A percentile compares a stretch with the other conserved stretches of the same genome.
phyloP scores from a whole-genome alignment of 768 basidiomycete species.

The Leucosporidium yakuticum region DNA sequence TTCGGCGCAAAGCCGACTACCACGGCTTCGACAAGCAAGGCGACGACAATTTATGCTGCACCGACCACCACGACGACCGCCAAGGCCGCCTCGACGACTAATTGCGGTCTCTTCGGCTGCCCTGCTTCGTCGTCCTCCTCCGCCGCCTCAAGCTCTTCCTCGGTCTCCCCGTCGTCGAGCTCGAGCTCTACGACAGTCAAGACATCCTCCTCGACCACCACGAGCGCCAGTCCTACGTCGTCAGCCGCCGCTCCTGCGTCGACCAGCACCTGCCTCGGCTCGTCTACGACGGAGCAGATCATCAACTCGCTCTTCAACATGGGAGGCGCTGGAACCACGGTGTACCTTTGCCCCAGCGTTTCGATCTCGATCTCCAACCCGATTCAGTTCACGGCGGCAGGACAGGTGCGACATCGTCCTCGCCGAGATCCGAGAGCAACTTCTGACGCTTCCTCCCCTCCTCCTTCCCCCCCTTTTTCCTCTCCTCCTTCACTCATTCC shows the following conservation, averaged over 20 bases:
- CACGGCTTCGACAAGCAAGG: background rate
- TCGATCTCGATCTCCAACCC: conserved; percentile 26
- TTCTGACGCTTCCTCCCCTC: too few relatives aligned
- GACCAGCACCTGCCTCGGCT: too few relatives aligned
- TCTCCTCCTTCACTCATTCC: too few relatives aligned
- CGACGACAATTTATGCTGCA: background rate
- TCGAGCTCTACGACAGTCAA: too few relatives aligned
- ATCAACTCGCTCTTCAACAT: background rate
- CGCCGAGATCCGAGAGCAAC: too few relatives aligned
- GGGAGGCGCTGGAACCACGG: conserved; percentile 31
- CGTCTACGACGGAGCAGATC: too few relatives aligned
- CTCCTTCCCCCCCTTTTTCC: too few relatives aligned
- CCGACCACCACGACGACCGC: too few relatives aligned
- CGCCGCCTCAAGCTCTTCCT: background rate
- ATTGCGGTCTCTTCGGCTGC: background rate
- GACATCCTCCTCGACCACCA: too few relatives aligned
- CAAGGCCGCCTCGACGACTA: background rate
- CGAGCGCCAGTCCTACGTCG: too few relatives aligned
- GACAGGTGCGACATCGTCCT: conserved; percentile 27
- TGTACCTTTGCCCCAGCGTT: conserved; percentile 36
- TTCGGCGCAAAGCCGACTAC: background rate
- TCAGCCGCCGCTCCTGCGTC: too few relatives aligned
- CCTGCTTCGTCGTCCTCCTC: background rate
- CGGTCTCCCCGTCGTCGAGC: background rate
- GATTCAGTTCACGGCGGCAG: conserved; percentile 29